Base-by-base conservation (phyloP, 441 rosid genomes). In the Hura crepitans region DNA sequence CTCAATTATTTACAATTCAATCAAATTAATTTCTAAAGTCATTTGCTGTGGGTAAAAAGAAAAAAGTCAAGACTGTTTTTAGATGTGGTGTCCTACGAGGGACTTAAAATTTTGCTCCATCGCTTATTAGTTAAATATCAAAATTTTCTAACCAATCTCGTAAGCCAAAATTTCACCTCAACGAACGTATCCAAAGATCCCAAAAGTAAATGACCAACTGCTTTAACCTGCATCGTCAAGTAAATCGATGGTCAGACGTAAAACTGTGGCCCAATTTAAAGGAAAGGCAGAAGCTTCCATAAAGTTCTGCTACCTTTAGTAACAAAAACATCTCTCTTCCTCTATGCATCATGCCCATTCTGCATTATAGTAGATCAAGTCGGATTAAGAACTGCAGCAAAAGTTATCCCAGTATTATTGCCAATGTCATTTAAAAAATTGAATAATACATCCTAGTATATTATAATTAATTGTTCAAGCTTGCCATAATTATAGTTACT, bases 161-260 rank as follows among this genome's bases (percentile, higher is more conserved):
- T 72, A 65, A 37, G 71, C 80, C 79, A 76, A 82, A 85, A 77
- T 72, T 74, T 69, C 74, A 60, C 77, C 72, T 73, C 63, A 30
- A 47, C 66, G 22, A 54, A 68, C 61, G 39, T 10, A 39, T 1
- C 20, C 5, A 45, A 53, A 66, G 70, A 55, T 49, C 51, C 62
- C 43, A 37, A 61, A 65, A 61, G 25, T 37, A 63, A 72, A 53
- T 69, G 62, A 50, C 75, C 69, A 39, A 63, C 53, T 9, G 58
- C 30, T 13, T 66, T 35, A 75, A 74, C 76, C 84, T 84, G 80
- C 78, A 76, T 35, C 53, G 75, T 65, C 63, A 57, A 69, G 46
- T 17, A 75, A 72, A 62, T 50, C 33, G 20, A 25, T 60, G 33
- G 58, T 73, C 65, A 74, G 71, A 55, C 58, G 17, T 18, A 31